Evolutionary conservation across 2,329 filamentous ascomycete genomes (phyloP).

Genomic region (Bimuria novae-zelandiae): DNA sequence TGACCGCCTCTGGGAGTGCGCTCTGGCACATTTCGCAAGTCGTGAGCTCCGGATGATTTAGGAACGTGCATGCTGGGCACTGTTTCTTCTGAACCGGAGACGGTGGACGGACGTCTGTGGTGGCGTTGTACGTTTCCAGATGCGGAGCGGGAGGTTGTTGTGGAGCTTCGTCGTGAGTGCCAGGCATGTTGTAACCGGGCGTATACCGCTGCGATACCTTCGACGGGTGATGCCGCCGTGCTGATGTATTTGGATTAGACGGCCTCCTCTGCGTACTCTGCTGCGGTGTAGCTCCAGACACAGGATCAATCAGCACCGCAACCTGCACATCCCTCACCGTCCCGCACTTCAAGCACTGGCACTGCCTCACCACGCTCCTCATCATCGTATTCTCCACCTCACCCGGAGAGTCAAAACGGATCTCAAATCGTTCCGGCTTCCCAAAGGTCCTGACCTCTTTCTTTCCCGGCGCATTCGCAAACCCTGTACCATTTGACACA

Average conservation of each 20-base stretch:
- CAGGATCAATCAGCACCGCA: conserved; percentile 40
- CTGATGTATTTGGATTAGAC: conserved; percentile 20
- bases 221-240: conserved; percentile 15
- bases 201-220: conserved; percentile 31
- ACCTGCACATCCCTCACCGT: conserved; percentile 41
- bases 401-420: conserved; percentile 39
- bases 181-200: conserved; percentile 34
- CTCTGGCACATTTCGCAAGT: conserved; percentile 42
- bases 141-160: conserved; percentile 24
- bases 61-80: conserved; percentile 41
- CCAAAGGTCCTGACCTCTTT: conserved; percentile 26
- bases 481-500: conserved; percentile 36
- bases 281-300: conserved; percentile 15
- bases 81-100: conserved; percentile 39
- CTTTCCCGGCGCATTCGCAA: conserved; percentile 29
- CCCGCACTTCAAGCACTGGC: conserved; percentile 44
- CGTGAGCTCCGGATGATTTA: conserved; percentile 38
- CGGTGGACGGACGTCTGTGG: conserved; percentile 16
- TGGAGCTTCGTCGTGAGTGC: conserved; percentile 21
- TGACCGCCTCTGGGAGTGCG: conserved; percentile 28
- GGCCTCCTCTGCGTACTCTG: conserved; percentile 13
- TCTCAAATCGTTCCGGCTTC: conserved; percentile 38
- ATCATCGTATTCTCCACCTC: conserved; percentile 37
- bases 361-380: conserved; percentile 37
- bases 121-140: conserved; percentile 12